A percentile compares a stretch with the other conserved stretches of the same genome.
phyloP scores from a whole-genome alignment of 768 basidiomycete species.

The Podaxis carcinomalis region DNA sequence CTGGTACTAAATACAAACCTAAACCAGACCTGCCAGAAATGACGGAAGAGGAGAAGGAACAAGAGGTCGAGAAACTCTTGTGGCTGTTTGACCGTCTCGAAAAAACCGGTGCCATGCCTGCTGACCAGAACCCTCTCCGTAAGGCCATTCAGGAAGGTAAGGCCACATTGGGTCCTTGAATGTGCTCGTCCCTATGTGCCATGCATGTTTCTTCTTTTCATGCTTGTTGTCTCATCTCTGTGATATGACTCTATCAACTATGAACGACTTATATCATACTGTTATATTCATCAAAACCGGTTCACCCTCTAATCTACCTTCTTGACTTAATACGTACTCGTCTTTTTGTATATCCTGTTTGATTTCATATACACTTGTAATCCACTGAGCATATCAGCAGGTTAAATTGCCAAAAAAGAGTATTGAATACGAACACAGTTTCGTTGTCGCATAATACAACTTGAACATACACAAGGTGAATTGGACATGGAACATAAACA shows the following conservation, averaged over 20 bases:
- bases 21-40: slow-evolving; percentile 49
- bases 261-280: slow-evolving; percentile 8
- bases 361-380: background rate
- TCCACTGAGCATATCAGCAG: background rate
- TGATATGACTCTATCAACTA: background rate
- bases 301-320: background rate
- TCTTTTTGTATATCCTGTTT: background rate
- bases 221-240: background rate
- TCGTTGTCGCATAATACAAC: background rate
- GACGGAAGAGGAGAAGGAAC: slow-evolving; percentile 95
- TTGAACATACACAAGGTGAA: background rate
- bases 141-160: slow-evolving; percentile 52
- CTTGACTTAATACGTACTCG: background rate
- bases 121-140: slow-evolving; percentile 67
- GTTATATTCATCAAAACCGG: background rate
- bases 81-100: slow-evolving; percentile 89
- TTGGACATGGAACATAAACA: background rate
- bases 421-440: background rate
- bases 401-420: background rate
- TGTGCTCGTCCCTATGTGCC: background rate
- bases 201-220: slow-evolving; percentile 9
- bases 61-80: slow-evolving; percentile 89
- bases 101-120: slow-evolving; percentile 62
- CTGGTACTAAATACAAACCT: slow-evolving; percentile 58
- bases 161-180: slow-evolving; percentile 10